Conservation (phyloP, 2,329 filamentous ascomycete genomes). For the Nannizzia gypsea region DNA sequence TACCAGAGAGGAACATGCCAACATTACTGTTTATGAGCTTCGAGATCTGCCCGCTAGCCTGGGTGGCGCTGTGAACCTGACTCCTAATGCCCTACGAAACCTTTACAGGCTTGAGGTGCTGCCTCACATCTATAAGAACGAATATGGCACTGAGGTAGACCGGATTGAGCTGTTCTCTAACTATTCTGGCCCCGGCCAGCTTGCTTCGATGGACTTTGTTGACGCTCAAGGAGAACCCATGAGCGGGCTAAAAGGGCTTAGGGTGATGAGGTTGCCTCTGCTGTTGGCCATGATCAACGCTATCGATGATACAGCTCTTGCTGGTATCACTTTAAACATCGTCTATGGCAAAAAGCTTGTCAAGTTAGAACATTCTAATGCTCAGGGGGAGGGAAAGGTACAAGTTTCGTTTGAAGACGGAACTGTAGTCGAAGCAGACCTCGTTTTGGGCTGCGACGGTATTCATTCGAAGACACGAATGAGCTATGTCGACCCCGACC, state of each 20-base stretch:
- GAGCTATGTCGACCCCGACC: slow-evolving; percentile 39
- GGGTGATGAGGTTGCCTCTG: slow-evolving; percentile 44
- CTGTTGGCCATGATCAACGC: slow-evolving; percentile 37
- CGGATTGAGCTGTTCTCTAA: background rate
- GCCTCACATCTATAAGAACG: slow-evolving; percentile 32
- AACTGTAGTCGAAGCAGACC: slow-evolving; percentile 25
- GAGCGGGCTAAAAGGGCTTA: slow-evolving; percentile 36
- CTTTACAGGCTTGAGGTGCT: slow-evolving; percentile 32
- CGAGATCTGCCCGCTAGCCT: slow-evolving; percentile 22
- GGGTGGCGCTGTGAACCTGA: slow-evolving; percentile 22
- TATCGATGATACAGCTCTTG: background rate
- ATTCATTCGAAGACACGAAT: slow-evolving; percentile 46
- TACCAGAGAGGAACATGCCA: slow-evolving; percentile 6
- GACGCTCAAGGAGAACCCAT: slow-evolving; percentile 25
- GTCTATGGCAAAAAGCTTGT: slow-evolving; percentile 31
- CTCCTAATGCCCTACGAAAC: slow-evolving; percentile 22
- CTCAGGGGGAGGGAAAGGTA: slow-evolving; percentile 32
- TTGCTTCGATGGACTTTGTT: slow-evolving; percentile 32
- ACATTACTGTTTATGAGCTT: slow-evolving; percentile 21
- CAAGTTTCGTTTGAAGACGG: slow-evolving; percentile 41
- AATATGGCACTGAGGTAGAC: slow-evolving; percentile 14
- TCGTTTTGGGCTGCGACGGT: slow-evolving; percentile 48
- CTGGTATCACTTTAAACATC: slow-evolving; percentile 15
- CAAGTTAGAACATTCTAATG: slow-evolving; percentile 42
- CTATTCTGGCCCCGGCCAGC: slow-evolving; percentile 39